Percentiles rank a stretch among this genome's conserved stretches.
Evolutionary conservation across 345 rosid species (phyloP).

Genomic region (Lagerstroemia speciosa): DNA sequence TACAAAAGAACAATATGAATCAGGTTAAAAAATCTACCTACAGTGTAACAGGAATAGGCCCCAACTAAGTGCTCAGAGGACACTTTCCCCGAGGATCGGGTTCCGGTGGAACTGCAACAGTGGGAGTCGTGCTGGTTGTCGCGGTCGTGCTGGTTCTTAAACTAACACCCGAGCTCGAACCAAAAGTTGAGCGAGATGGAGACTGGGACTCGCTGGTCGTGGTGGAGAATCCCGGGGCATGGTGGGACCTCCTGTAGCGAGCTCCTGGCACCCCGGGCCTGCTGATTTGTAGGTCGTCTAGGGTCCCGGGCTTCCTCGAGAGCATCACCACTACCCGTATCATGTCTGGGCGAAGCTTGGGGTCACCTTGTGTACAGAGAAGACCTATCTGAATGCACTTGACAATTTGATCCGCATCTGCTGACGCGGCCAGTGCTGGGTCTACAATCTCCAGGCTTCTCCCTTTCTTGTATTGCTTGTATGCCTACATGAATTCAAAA

Average conservation of each 20-base stretch:
- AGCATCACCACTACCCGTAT: slow-evolving; percentile 53
- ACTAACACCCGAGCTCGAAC: slow-evolving; percentile 32
- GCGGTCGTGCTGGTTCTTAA: slow-evolving; percentile 17
- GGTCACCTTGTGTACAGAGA: slow-evolving; percentile 81
- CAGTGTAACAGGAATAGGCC: neutral
- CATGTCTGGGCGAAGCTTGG: slow-evolving; percentile 58
- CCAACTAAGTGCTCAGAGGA: slow-evolving; percentile 22
- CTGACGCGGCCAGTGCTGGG: slow-evolving; percentile 41
- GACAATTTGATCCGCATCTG: slow-evolving; percentile 39
- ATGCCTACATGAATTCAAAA: slow-evolving; percentile 38
- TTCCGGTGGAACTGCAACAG: slow-evolving; percentile 14
- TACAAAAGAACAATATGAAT: neutral
- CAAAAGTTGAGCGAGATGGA: slow-evolving; percentile 19
- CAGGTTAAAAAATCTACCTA: neutral
- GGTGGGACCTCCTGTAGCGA: slow-evolving; percentile 48
- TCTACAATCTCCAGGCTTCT: slow-evolving; percentile 65
- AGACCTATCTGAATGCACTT: slow-evolving; percentile 72
- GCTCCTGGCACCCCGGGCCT: slow-evolving; percentile 65
- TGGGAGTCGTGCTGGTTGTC: slow-evolving; percentile 25
- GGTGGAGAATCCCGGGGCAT: slow-evolving; percentile 36
- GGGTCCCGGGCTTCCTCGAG: slow-evolving; percentile 46
- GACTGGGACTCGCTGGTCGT: slow-evolving; percentile 26
- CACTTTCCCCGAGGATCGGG: slow-evolving; percentile 43
- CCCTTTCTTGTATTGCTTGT: slow-evolving; percentile 59
- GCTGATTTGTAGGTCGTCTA: slow-evolving; percentile 44